Percentiles rank a stretch among this genome's conserved stretches.
Evolutionary conservation across 2,329 filamentous ascomycete species (phyloP).

Genomic region (Penicillium thymicola): DNA sequence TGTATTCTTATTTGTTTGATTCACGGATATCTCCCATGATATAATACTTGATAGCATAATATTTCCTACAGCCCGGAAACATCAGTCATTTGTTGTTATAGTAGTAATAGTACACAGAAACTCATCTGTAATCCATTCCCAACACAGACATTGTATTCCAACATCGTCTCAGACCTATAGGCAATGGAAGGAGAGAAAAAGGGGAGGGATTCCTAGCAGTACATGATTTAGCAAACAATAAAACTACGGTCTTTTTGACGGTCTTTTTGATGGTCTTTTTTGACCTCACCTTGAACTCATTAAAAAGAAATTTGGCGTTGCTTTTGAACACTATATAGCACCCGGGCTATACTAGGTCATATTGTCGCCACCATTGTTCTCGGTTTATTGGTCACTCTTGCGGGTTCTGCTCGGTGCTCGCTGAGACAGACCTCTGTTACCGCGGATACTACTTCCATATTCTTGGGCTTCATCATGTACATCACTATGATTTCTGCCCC

Average conservation of each 20-base stretch:
- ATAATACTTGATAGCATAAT: not conserved
- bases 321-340: not conserved
- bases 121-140: not conserved
- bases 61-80: constrained; percentile 2
- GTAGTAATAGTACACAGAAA: not conserved
- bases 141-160: not conserved
- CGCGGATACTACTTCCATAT: too few species aligned
- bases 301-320: not conserved
- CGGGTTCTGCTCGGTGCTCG: too few species aligned
- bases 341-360: not conserved
- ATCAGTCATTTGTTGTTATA: constrained; percentile 3
- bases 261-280: too few species aligned
- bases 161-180: too few species aligned
- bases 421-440: too few species aligned
- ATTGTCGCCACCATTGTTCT: too few species aligned
- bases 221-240: not conserved
- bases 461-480: too few species aligned
- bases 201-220: not conserved
- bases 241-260: too few species aligned
- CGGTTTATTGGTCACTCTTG: too few species aligned
- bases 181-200: not conserved
- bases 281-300: too few species aligned
- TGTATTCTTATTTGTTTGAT: not conserved
- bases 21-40: not conserved
- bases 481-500: too few species aligned